Conservation (phyloP, 2,329 filamentous ascomycete species). For the Fusarium phyllophilum region DNA sequence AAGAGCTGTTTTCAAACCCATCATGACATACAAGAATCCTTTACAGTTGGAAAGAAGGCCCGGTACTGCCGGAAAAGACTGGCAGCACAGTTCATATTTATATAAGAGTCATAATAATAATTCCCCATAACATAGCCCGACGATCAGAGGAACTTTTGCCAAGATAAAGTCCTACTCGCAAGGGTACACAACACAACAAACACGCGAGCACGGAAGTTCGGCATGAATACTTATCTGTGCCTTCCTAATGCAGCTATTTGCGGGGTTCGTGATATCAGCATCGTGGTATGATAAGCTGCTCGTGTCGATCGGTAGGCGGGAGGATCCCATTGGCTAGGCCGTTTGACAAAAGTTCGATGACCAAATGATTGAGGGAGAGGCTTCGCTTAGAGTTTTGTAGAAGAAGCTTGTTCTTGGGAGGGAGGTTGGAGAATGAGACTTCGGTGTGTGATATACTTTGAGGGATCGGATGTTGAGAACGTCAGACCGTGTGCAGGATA, state of each 20-base stretch:
- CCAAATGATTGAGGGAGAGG: not conserved
- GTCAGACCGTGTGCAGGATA: not conserved
- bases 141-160: slow-evolving; percentile 14
- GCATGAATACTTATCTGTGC: slow-evolving; percentile 17
- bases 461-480: not conserved
- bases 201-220: slow-evolving; percentile 22
- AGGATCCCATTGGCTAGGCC: not conserved
- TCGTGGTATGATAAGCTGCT: not conserved
- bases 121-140: not conserved
- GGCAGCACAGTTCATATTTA: not conserved
- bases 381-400: not conserved
- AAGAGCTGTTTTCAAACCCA: slow-evolving; percentile 3
- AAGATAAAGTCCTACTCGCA: not conserved
- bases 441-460: not conserved
- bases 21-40: not conserved
- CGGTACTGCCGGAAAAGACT: fast-evolving
- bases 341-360: not conserved
- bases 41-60: not conserved
- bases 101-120: not conserved
- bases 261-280: slow-evolving; percentile 15
- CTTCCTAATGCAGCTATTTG: slow-evolving; percentile 32
- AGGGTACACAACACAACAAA: not conserved
- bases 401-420: not conserved
- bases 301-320: not conserved
- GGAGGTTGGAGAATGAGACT: not conserved